These are phyloP conservation scores for Coix lacrymajobi DNA, from an alignment of 176 grass and related monocot species.

Conservation along the genomic window DNA sequence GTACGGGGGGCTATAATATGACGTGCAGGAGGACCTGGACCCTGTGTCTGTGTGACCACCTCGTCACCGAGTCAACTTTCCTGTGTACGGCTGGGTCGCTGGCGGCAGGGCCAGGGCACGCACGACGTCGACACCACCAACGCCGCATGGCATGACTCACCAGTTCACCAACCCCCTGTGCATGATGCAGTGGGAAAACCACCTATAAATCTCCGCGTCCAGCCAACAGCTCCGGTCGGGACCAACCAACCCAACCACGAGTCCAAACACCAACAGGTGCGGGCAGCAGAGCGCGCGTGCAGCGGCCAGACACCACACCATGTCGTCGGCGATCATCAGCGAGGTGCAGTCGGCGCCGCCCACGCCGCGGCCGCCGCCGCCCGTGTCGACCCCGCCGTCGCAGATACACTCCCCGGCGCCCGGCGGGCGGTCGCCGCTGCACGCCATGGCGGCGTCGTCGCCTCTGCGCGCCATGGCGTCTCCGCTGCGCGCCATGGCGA, in stretches of 20 bases:
- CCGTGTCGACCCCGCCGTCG: conserved; percentile 54
- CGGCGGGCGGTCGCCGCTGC: conserved; percentile 23
- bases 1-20: background rate
- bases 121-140: background rate
- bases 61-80: background rate
- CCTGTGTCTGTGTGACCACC: background rate
- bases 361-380: conserved; percentile 36
- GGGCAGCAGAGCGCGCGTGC: background rate
- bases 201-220: conserved; percentile 37
- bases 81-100: background rate
- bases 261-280: background rate
- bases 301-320: background rate
- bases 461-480: conserved; percentile 30
- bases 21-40: background rate
- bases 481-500: conserved; percentile 49
- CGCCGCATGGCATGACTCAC: conserved; percentile 9
- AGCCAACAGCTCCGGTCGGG: background rate
- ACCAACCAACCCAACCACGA: background rate
- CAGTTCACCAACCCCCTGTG: conserved; percentile 38
- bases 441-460: conserved; percentile 39
- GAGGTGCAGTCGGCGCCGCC: conserved; percentile 59
- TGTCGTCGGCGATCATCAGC: conserved; percentile 28
- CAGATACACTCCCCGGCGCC: conserved; percentile 52
- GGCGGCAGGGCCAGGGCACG: background rate
- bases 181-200: background rate